phyloP scores from a whole-genome alignment of 2,329 filamentous ascomycete species.

The Lecanicillium sp. region DNA sequence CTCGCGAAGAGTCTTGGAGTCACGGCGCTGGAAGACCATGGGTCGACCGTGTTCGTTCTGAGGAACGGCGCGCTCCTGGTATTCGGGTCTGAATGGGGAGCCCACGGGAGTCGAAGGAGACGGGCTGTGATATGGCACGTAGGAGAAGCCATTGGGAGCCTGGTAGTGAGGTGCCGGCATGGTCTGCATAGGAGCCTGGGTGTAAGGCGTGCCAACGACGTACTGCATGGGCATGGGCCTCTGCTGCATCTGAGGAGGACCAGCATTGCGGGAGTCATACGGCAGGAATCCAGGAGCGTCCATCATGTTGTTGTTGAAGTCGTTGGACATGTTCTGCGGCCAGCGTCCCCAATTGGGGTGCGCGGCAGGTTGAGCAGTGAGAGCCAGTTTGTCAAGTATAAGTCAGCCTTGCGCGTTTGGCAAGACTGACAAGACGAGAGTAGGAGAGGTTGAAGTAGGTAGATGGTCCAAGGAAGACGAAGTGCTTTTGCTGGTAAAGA shows the following conservation, averaged over 20 bases:
- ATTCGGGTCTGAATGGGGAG: conserved; percentile 25
- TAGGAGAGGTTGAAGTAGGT: conserved; percentile 1
- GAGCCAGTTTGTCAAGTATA: conserved; percentile 30
- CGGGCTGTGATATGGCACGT: conserved; percentile 32
- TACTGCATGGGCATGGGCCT: conserved; percentile 39
- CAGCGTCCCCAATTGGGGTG: conserved; percentile 48
- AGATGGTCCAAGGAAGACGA: not conserved
- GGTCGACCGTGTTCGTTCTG: conserved; percentile 15
- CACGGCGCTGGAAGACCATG: conserved; percentile 18
- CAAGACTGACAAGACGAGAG: conserved; percentile 5
- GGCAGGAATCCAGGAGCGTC: conserved; percentile 37
- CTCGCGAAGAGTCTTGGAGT: conserved; percentile 21
- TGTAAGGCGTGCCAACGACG: conserved; percentile 36
- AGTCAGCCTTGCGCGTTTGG: conserved; percentile 1
- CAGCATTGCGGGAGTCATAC: conserved; percentile 35
- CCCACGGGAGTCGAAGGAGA: conserved; percentile 24
- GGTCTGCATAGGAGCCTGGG: conserved; percentile 31
- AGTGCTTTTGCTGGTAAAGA: no score
- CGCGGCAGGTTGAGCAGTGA: conserved; percentile 36
- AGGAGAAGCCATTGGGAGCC: conserved; percentile 34
- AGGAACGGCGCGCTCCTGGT: conserved; percentile 20
- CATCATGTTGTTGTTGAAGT: conserved; percentile 38
- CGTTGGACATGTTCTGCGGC: conserved; percentile 39
- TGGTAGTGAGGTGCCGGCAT: conserved; percentile 36
- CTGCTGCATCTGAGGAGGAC: conserved; percentile 31